These are phyloP conservation scores for Heliamphora ciliata DNA, from an alignment of 179 eudicot genomes.

Conservation along the genomic window DNA sequence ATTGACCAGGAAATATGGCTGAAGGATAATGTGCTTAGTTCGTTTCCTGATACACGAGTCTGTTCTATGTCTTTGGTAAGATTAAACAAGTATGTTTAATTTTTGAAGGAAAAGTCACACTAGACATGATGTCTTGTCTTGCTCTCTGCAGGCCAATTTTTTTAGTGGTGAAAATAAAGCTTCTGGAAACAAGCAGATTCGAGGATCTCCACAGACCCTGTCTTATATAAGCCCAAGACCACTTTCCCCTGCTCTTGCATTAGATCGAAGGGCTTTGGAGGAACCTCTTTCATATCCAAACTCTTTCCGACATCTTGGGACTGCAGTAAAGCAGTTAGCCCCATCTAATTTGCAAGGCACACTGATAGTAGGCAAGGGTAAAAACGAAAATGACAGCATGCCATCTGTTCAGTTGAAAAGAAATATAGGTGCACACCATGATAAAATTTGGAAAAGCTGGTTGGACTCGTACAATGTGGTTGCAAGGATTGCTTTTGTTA, in stretches of 20 bases:
- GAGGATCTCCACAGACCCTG: conserved; percentile 30
- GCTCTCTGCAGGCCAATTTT: conserved; percentile 54
- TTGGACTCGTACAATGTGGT: conserved; percentile 35
- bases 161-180: conserved; percentile 58
- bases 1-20: conserved; percentile 79
- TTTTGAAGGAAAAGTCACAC: neutral
- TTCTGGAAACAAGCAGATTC: conserved; percentile 44
- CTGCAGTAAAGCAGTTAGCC: conserved; percentile 80
- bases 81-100: neutral
- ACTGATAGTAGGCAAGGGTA: conserved; percentile 33
- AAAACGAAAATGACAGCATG: conserved; percentile 28
- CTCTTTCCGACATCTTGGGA: conserved; percentile 66
- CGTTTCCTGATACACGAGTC: conserved; percentile 86
- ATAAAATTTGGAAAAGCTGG: conserved; percentile 42
- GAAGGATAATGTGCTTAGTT: conserved; percentile 62
- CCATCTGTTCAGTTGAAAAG: conserved; percentile 70
- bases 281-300: conserved; percentile 40
- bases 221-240: conserved; percentile 44
- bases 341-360: conserved; percentile 58
- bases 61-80: conserved; percentile 86
- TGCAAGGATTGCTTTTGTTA: conserved; percentile 48
- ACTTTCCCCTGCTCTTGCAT: conserved; percentile 40
- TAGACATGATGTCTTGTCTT: conserved; percentile 3
- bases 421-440: conserved; percentile 50
- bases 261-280: conserved; percentile 52